Percentiles rank a stretch among this genome's conserved stretches.
Evolutionary conservation across 495 filamentous ascomycete species (phyloP).

Genomic region (Aspergillus steynii): DNA sequence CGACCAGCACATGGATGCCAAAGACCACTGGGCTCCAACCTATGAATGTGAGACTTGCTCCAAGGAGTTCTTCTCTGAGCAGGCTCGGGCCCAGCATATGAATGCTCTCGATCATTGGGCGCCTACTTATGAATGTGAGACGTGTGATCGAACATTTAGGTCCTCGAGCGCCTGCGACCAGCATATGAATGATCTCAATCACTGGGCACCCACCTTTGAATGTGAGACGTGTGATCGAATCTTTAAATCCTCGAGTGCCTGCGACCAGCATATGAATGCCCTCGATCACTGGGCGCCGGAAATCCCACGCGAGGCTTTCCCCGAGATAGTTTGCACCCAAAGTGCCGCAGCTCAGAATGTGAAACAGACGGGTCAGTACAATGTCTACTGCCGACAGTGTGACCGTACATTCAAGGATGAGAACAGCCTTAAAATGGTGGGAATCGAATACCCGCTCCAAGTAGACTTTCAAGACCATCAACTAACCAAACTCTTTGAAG

Average conservation of each 20-base stretch:
- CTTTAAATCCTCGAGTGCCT: slow-evolving; percentile 26
- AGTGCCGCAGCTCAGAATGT: no score
- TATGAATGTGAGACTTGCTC: slow-evolving; percentile 35
- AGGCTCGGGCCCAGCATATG: slow-evolving; percentile 30
- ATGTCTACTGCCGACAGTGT: slow-evolving; percentile 41
- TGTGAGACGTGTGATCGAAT: slow-evolving; percentile 40
- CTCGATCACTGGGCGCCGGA: no score
- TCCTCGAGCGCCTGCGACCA: slow-evolving; percentile 23
- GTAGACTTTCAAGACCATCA: no score
- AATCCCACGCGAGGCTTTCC: no score
- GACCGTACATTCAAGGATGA: slow-evolving; percentile 35
- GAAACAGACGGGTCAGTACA: slow-evolving; percentile 25
- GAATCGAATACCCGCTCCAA: neutral
- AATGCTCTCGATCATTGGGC: slow-evolving; percentile 28
- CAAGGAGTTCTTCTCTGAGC: slow-evolving; percentile 19
- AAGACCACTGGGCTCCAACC: slow-evolving; percentile 29
- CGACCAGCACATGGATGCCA: slow-evolving; percentile 30
- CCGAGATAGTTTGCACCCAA: no score
- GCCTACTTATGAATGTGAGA: slow-evolving; percentile 37
- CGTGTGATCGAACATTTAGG: slow-evolving; percentile 31
- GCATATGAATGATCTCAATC: slow-evolving; percentile 33
- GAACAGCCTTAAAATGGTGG: slow-evolving; percentile 42
- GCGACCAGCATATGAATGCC: slow-evolving; percentile 39
- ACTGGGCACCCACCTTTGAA: slow-evolving; percentile 6
- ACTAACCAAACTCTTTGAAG: slow-evolving; percentile 17